A percentile compares a stretch with the other conserved stretches of the same genome.
Evolutionary conservation across 148 eudicot species (phyloP).

Genomic region (Persicaria tinctoria): DNA sequence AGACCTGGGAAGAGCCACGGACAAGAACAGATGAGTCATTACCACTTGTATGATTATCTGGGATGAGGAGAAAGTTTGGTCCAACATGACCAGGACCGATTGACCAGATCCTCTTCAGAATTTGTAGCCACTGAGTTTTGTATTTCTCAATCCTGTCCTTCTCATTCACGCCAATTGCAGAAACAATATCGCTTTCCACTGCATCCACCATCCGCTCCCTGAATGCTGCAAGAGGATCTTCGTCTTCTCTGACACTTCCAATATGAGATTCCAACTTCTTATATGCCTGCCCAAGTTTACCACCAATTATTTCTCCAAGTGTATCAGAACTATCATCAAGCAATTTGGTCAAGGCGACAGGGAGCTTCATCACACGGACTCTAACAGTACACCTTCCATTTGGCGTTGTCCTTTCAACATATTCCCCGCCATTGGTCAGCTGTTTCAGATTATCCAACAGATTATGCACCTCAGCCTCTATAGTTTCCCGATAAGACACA

Average conservation of each 20-base stretch:
- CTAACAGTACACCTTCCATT: conserved; percentile 89
- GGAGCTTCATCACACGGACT: conserved; percentile 83
- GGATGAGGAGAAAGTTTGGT: conserved; percentile 72
- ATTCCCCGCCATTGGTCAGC: conserved; percentile 44
- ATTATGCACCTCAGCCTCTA: conserved; percentile 61
- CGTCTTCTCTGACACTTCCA: conserved; percentile 48
- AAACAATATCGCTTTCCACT: conserved; percentile 48
- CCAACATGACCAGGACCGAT: conserved; percentile 89
- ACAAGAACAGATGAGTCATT: conserved; percentile 43
- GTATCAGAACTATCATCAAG: conserved; percentile 75
- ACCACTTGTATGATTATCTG: conserved; percentile 20
- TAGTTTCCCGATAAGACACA: conserved; percentile 82
- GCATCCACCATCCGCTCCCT: conserved; percentile 67
- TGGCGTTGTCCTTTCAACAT: conserved; percentile 62
- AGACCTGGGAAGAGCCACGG: conserved; percentile 58
- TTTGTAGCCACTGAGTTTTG: conserved; percentile 43
- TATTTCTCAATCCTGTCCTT: conserved; percentile 50
- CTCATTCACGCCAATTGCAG: conserved; percentile 40
- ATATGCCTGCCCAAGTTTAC: conserved; percentile 51
- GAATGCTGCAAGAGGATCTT: conserved; percentile 57
- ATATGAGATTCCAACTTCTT: conserved; percentile 50
- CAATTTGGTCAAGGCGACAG: conserved; percentile 57
- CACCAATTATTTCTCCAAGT: conserved; percentile 64
- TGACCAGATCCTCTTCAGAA: conserved; percentile 82
- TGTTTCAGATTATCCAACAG: conserved; percentile 56